Conservation (phyloP, 192 early-diverging fungal species). For the Rhizophagus clarus region DNA sequence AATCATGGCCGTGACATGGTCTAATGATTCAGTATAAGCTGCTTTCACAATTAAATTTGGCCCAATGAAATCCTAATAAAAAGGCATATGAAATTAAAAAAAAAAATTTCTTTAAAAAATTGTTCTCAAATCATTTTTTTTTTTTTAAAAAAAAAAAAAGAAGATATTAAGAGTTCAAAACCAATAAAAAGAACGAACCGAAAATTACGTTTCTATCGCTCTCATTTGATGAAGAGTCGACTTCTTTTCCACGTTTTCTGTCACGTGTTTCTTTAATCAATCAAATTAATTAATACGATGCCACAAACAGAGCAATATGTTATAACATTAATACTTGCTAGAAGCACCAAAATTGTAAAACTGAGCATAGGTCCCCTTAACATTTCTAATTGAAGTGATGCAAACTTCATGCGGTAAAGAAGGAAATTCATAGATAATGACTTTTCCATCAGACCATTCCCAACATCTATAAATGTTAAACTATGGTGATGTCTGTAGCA, state of each 20-base stretch:
- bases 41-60: constrained; percentile 28
- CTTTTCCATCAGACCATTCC: constrained; percentile 15
- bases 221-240: constrained; percentile 21
- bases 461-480: constrained; percentile 25
- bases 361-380: constrained; percentile 8
- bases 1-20: constrained; percentile 24
- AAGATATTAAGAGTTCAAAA: constrained; percentile 29
- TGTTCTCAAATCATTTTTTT: too few species aligned
- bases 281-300: constrained; percentile 27
- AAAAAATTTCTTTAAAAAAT: too few species aligned
- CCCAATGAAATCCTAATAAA: constrained; percentile 26
- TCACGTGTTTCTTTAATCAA: constrained; percentile 28
- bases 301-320: constrained; percentile 14
- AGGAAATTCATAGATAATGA: constrained; percentile 27
- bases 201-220: constrained; percentile 30
- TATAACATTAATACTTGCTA: constrained; percentile 28
- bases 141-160: too few species aligned
- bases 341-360: constrained; percentile 26
- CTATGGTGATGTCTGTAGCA: constrained; percentile 17
- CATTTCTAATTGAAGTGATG: constrained; percentile 13
- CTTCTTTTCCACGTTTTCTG: constrained; percentile 27
- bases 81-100: constrained; percentile 17
- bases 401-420: constrained; percentile 26
- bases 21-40: constrained; percentile 24
- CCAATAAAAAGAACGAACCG: constrained; percentile 10